phyloP scores from a whole-genome alignment of 805 yeast species.

The Priceomyces castillae region DNA sequence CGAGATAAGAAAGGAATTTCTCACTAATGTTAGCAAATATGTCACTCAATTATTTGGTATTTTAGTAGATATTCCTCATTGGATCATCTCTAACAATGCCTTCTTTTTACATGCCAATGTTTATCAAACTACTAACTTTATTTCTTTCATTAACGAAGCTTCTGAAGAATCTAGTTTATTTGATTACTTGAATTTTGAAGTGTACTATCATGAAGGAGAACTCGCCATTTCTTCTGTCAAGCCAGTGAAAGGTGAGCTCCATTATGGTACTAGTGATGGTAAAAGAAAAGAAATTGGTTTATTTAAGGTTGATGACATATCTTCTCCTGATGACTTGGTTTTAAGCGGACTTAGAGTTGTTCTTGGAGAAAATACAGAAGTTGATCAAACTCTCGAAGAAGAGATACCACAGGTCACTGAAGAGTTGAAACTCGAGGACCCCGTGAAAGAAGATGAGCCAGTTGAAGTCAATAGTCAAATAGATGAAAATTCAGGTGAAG shows the following conservation, averaged over 20 bases:
- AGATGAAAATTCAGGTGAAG: too few relatives aligned
- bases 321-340: conserved; percentile 32
- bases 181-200: conserved; percentile 9
- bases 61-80: conserved; percentile 14
- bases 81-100: conserved; percentile 29
- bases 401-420: too few relatives aligned
- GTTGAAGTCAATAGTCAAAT: too few relatives aligned
- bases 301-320: conserved; percentile 28
- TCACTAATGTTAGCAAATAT: conserved; percentile 15
- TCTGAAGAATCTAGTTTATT: background rate
- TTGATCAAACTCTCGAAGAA: background rate
- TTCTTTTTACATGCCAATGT: conserved; percentile 22
- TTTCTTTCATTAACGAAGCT: conserved; percentile 2
- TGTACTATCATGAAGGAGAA: conserved; percentile 8
- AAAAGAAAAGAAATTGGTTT: conserved; percentile 34
- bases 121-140: background rate
- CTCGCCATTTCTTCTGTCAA: conserved; percentile 11
- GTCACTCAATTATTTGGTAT: conserved; percentile 19
- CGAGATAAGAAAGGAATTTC: conserved; percentile 18
- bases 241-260: background rate
- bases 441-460: too few relatives aligned
- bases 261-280: background rate
- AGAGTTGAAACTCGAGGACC: too few relatives aligned
- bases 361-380: conserved; percentile 12
- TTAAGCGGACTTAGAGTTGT: conserved; percentile 35